Base-by-base conservation (phyloP, 495 filamentous ascomycete species). In the Penicillium manginii region DNA sequence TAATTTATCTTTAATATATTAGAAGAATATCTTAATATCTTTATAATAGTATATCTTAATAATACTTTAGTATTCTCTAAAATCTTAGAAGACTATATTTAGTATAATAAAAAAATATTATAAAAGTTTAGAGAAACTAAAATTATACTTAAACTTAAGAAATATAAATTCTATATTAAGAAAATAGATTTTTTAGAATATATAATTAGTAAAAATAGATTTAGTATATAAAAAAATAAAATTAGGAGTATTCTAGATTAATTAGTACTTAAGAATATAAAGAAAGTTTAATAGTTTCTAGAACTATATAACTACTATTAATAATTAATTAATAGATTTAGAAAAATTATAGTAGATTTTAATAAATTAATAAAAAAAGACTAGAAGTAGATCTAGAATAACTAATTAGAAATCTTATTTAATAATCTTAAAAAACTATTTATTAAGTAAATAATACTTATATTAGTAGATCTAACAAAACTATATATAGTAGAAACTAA, bases 21-120 rank as follows among this genome's bases (percentile, higher is more conserved):
- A 14, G 3, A 22, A 39, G 66, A 69, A 0, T 65, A 58, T 37
- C 57, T 77, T 0, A 50, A 69, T 15, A 29, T 37, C 1, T 78
- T 77, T 49, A 59, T 32, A 33, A 57, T 60, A n/a, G 67, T 49
- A 2, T 79, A 73, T 50, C 33, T 78, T 0, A 65, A 79, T 42
- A 55, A 79, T 40, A 65, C 76, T 29, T 46, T 78, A 0, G 70
- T 79, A 22, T 77, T 45, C 18, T 48, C 40, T 19, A 19, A 43
- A 18, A 9, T 4, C 2, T 1, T 43, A 43, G n/a, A 43, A 19
- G n/a, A 43, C 2, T n/a, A 43, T 5, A n/a, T 18, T 4, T 5
- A 49, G 7, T 17, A 49, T 31, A 43, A 19, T 2, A 42, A 39
- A 8, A 22, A 26, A 5, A 14, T 57, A 26, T 17, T 57, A 0